Conservation (phyloP, 2,329 filamentous ascomycete genomes). For the Sporothrix phasma region DNA sequence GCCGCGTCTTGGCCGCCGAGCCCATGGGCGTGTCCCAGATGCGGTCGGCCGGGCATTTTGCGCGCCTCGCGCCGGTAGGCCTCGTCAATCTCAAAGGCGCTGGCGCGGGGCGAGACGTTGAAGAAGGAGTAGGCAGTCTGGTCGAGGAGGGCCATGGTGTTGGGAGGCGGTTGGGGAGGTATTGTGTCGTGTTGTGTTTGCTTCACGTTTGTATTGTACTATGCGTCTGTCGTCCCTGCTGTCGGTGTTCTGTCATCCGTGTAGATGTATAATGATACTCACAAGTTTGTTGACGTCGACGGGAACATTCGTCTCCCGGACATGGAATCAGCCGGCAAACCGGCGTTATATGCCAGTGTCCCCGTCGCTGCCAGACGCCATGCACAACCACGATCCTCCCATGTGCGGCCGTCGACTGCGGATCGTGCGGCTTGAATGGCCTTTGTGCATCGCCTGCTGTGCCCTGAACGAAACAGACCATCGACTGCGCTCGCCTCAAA, state of each 20-base stretch:
- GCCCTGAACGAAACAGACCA: neutral
- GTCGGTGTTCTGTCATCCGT: too few species aligned
- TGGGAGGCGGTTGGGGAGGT: too few species aligned
- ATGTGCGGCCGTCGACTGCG: neutral
- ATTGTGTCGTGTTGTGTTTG: neutral
- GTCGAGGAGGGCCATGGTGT: neutral
- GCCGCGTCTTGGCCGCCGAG: neutral
- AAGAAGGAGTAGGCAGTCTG: slow-evolving; percentile 8
- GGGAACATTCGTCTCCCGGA: too few species aligned
- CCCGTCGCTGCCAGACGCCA: neutral
- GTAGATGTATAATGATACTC: too few species aligned
- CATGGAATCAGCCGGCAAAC: too few species aligned
- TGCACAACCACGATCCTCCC: neutral
- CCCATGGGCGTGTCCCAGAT: slow-evolving; percentile 1
- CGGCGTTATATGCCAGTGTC: neutral
- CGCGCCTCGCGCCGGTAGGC: neutral
- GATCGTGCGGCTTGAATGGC: too few species aligned
- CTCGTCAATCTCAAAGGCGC: neutral
- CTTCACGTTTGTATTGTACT: too few species aligned
- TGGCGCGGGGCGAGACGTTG: neutral
- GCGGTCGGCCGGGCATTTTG: neutral
- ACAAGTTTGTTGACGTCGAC: neutral
- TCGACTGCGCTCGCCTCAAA: neutral
- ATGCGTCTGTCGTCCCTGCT: too few species aligned
- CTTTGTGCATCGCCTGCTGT: neutral